These are phyloP conservation scores for Macrophomina phaseolina DNA, from an alignment of 2,329 filamentous ascomycete genomes.

Conservation along the genomic window DNA sequence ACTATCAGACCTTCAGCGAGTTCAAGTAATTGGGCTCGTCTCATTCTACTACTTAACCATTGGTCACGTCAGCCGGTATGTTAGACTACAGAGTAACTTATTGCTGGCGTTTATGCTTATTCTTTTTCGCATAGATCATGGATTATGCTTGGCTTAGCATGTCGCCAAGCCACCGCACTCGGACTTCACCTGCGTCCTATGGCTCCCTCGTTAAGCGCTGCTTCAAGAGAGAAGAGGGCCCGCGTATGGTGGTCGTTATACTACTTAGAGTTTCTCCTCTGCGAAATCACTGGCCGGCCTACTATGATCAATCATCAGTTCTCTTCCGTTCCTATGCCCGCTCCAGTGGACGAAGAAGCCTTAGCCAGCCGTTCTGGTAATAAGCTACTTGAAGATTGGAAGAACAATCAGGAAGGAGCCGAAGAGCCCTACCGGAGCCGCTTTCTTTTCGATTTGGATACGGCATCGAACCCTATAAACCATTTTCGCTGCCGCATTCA, in stretches of 20 bases:
- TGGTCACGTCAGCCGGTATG: constrained; percentile 48
- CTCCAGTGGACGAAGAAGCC: constrained; percentile 35
- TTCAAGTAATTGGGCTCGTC: constrained; percentile 45
- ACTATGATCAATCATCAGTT: constrained; percentile 37
- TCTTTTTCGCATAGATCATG: constrained; percentile 40
- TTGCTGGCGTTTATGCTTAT: not conserved
- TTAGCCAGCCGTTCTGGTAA: not conserved
- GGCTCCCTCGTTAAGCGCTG: constrained; percentile 33
- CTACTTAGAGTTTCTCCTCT: constrained; percentile 43
- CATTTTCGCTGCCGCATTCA: constrained; percentile 32
- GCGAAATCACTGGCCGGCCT: constrained; percentile 46
- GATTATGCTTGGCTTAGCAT: constrained; percentile 42
- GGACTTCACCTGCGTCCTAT: constrained; percentile 47
- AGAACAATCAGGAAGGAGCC: not conserved
- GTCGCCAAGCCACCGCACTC: constrained; percentile 44
- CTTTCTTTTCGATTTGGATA: not conserved
- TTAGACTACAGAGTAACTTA: not conserved
- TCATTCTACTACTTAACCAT: constrained; percentile 48
- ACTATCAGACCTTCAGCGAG: constrained; percentile 43
- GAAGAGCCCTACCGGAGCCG: too few relatives aligned
- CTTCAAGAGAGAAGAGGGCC: constrained; percentile 41
- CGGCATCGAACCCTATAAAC: not conserved
- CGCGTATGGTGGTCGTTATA: constrained; percentile 50
- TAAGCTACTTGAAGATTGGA: not conserved
- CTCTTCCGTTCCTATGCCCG: constrained; percentile 40